Base-by-base conservation (phyloP, 768 basidiomycete species). In the Russula abietina region DNA sequence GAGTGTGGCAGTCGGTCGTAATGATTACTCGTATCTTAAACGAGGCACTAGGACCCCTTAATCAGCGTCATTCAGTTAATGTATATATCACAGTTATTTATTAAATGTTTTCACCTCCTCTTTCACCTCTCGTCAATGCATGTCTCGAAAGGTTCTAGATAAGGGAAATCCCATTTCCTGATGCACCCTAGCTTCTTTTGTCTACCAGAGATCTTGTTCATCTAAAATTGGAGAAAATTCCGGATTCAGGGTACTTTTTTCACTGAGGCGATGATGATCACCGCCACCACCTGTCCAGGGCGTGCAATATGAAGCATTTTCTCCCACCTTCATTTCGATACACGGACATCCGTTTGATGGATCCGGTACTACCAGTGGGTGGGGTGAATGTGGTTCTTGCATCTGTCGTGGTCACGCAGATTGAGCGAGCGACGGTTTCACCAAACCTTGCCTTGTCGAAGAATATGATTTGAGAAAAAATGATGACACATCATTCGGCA, bases 151-250 rank as follows among this genome's bases (percentile, higher is more conserved):
- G n/a, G 1, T 11, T 62, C n/a, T 28, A 11, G 32, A 10, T 57
- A 51, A 8, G 7, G 0, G 50, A 43, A 26, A 33, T 52, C 28
- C 26, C 43, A 11, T 62, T 62, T 19, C 61, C 61, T 4, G 43
- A 36, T 26, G 39, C 46, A 12, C 56, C 56, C 3, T 30, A 4
- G 11, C 45, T 54, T 19, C 51, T 63, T 24, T 38, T 16, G 45
- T 58, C 62, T 2, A 14, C 57, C 10, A 22, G 12, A 2, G 36
- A 39, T 6, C 62, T 62, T 38, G 26, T 58, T n/a, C 26, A 22
- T 28, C 57, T 62, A 1, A 26, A 3, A 4, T 45, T 62, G 19
- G 45, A 58, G 5, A 45, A 48, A 16, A 62, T 62, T 9, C 57
- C 62, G 1, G 36, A 17, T 39, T 11, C 45, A 22, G 56, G 61